These are phyloP conservation scores for Rugonectria rugulosa DNA, from an alignment of 2,329 filamentous ascomycete genomes.

Conservation along the genomic window DNA sequence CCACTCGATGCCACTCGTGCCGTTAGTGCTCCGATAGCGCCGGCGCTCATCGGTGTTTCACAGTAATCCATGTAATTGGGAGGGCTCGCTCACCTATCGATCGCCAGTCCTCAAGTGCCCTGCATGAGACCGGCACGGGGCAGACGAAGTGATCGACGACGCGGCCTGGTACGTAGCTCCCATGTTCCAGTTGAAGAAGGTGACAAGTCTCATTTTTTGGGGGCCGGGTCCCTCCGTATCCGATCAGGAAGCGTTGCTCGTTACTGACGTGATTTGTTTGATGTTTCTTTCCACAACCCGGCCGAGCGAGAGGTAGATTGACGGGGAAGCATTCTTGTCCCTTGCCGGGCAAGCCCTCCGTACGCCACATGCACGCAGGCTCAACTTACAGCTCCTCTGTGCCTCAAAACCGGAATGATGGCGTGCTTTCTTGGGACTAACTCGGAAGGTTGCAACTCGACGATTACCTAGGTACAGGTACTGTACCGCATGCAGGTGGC, in stretches of 20 bases:
- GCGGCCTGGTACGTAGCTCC: no score
- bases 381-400: no score
- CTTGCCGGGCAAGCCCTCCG: no score
- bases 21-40: background rate
- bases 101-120: background rate
- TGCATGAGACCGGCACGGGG: no score
- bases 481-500: background rate
- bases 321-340: no score
- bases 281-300: background rate
- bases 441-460: background rate
- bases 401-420: background rate
- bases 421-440: background rate
- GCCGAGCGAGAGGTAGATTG: no score
- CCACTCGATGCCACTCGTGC: constrained; percentile 5
- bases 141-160: no score
- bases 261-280: background rate
- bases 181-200: no score
- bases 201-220: no score
- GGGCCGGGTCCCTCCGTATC: background rate
- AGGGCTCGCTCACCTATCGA: constrained; percentile 1
- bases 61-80: constrained; percentile 3
- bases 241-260: background rate
- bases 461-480: no score
- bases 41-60: constrained; percentile 14
- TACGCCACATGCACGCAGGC: no score